Evolutionary conservation across 176 grass and related monocot genomes (phyloP).

Genomic region (Stipa capillata): DNA sequence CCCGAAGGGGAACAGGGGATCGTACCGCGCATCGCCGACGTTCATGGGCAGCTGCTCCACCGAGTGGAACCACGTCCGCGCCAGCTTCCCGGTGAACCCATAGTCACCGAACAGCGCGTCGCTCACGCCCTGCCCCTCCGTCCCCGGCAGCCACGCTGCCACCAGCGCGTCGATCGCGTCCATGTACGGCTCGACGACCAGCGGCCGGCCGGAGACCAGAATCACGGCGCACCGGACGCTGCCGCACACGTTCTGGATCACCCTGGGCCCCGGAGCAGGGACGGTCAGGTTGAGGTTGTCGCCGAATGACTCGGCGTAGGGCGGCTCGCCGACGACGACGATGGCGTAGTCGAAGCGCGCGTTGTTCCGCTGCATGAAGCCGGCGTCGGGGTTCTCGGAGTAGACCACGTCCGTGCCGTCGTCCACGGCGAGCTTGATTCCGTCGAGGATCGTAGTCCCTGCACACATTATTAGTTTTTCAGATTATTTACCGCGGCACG

Average conservation of each 20-base stretch:
- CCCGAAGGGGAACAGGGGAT: constrained; percentile 66
- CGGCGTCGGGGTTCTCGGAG: constrained; percentile 31
- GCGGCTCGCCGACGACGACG: constrained; percentile 54
- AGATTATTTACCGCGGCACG: neutral
- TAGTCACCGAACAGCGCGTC: constrained; percentile 90
- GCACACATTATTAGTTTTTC: neutral
- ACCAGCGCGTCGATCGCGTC: constrained; percentile 52
- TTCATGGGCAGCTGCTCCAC: constrained; percentile 98
- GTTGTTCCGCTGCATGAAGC: constrained; percentile 23
- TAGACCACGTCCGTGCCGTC: constrained; percentile 43
- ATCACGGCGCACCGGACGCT: constrained; percentile 54
- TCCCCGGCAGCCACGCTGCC: constrained; percentile 84
- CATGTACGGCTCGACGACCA: constrained; percentile 56
- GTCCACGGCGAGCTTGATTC: constrained; percentile 39
- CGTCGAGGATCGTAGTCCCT: constrained; percentile 50
- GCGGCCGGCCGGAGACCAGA: constrained; percentile 49
- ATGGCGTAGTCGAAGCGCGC: constrained; percentile 43
- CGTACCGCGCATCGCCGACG: constrained; percentile 54
- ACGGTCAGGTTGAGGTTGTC: constrained; percentile 70
- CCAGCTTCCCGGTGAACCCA: constrained; percentile 70
- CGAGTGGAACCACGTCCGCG: constrained; percentile 84
- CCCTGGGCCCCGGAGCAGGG: constrained; percentile 35
- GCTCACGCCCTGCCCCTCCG: constrained; percentile 73
- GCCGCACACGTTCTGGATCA: constrained; percentile 37
- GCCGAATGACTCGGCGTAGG: constrained; percentile 53